Percentiles rank a stretch among this genome's conserved stretches.
These are phyloP conservation scores for Aspergillus aculeatus DNA, from an alignment of 2,329 filamentous ascomycete species.

Conservation along the genomic window DNA sequence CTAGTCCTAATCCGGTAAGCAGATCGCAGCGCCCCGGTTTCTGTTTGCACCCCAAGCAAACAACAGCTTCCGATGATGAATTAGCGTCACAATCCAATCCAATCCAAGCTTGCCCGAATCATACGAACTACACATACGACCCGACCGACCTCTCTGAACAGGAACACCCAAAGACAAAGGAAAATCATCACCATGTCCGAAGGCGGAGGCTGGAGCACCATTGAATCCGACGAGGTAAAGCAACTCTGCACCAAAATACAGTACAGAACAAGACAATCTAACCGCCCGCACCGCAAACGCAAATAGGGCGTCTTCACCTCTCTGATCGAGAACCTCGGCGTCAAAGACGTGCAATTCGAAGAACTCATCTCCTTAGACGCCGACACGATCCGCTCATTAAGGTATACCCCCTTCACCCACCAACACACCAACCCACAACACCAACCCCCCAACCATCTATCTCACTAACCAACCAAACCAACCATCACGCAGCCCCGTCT, in stretches of 20 bases:
- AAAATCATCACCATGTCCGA: constrained; percentile 59
- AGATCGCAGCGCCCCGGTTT: neutral
- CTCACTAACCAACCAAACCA: constrained; percentile 1
- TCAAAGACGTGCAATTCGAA: constrained; percentile 93
- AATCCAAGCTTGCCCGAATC: neutral
- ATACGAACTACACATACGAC: neutral
- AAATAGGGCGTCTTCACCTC: constrained; percentile 90
- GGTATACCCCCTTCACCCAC: constrained; percentile 30
- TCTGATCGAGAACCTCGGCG: constrained; percentile 86
- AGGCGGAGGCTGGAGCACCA: constrained; percentile 82
- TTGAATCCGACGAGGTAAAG: constrained; percentile 90
- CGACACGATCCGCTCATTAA: constrained; percentile 50
- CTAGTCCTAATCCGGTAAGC: neutral
- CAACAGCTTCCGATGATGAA: neutral
- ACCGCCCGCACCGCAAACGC: neutral
- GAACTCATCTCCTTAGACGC: constrained; percentile 88
- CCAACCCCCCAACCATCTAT: neutral
- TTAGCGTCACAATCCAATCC: neutral
- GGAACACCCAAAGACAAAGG: neutral
- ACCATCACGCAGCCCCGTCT: constrained; percentile 61
- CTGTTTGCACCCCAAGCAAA: constrained; percentile 9
- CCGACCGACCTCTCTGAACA: neutral
- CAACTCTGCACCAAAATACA: constrained; percentile 9
- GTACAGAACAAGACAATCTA: constrained; percentile 17
- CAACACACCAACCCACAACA: neutral